These are phyloP conservation scores for Hylodesmum podocarpum DNA, from an alignment of 306 rosid genomes.

Conservation along the genomic window DNA sequence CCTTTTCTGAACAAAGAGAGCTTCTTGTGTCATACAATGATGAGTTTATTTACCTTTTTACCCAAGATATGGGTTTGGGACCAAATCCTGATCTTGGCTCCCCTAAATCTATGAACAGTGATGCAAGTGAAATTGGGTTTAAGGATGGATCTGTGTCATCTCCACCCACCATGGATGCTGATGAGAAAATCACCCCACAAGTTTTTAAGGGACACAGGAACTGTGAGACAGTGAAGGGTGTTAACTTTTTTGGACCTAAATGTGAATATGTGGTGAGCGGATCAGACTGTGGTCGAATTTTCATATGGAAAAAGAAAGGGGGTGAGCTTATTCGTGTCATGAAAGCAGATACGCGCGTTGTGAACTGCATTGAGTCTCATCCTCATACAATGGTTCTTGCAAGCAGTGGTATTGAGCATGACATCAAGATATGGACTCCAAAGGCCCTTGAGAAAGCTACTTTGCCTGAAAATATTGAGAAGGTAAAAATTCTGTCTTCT, in stretches of 20 bases:
- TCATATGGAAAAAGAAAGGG: conserved; percentile 85
- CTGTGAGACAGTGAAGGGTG: conserved; percentile 86
- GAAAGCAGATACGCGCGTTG: conserved; percentile 82
- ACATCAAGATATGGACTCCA: conserved; percentile 93
- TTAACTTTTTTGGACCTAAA: conserved; percentile 84
- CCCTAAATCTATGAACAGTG: conserved; percentile 49
- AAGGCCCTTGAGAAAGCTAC: conserved; percentile 78
- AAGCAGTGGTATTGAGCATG: conserved; percentile 87
- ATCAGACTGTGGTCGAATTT: conserved; percentile 96
- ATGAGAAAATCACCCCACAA: conserved; percentile 56
- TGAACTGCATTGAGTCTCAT: conserved; percentile 92
- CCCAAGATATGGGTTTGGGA: conserved; percentile 85
- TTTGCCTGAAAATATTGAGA: conserved; percentile 66
- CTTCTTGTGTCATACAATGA: conserved; percentile 85
- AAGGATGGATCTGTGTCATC: conserved; percentile 39
- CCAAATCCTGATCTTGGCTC: conserved; percentile 49
- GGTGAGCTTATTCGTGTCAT: conserved; percentile 91
- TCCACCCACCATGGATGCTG: conserved; percentile 43
- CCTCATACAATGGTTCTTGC: conserved; percentile 89
- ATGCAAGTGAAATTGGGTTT: conserved; percentile 57
- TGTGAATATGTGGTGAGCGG: conserved; percentile 95
- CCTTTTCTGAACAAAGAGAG: conserved; percentile 91
- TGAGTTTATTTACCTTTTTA: conserved; percentile 81
- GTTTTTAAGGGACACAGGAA: conserved; percentile 87
- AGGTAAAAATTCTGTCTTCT: conserved; percentile 51